A percentile compares a stretch with the other conserved stretches of the same genome.
phyloP scores from a whole-genome alignment of 2,329 filamentous ascomycete genomes.

The Phoma herbarum region DNA sequence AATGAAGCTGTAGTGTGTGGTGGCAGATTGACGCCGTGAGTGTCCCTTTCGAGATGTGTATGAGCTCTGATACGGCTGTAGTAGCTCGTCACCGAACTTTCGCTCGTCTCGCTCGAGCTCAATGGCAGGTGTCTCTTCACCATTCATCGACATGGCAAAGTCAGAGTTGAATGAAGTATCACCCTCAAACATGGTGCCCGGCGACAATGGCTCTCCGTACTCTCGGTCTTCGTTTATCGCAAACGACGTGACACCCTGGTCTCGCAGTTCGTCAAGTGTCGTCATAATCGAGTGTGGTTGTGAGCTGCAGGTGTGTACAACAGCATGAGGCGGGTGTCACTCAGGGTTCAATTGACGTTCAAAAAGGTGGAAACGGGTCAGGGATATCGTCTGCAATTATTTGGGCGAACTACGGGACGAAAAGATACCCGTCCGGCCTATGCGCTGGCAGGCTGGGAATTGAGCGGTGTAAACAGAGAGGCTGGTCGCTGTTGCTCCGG shows the following conservation, averaged over 20 bases:
- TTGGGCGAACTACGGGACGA: conserved; percentile 23
- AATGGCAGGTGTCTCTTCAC: conserved; percentile 44
- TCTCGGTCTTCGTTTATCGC: conserved; percentile 48
- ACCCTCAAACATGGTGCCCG: conserved; percentile 44
- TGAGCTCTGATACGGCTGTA: conserved; percentile 43
- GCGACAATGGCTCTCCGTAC: conserved; percentile 41
- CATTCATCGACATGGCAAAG: conserved; percentile 35
- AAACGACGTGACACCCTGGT: conserved; percentile 44
- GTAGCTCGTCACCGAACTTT: conserved; percentile 31
- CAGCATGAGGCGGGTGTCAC: conserved; percentile 20
- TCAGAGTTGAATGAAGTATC: conserved; percentile 48
- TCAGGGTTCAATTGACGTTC: conserved; percentile 29
- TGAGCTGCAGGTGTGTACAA: conserved; percentile 22
- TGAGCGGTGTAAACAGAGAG: conserved; percentile 2
- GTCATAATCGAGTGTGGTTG: conserved; percentile 39
- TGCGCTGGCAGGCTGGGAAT: conserved; percentile 35
- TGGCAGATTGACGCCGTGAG: conserved; percentile 40
- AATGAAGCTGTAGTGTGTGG: conserved; percentile 46
- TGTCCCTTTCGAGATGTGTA: conserved; percentile 42
- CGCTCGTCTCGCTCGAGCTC: conserved; percentile 41
- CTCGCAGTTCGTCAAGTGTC: conserved; percentile 43
- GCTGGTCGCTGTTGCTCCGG: conserved; percentile 2
- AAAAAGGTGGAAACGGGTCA: conserved; percentile 20
- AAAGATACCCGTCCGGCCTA: conserved; percentile 15
- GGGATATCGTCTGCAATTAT: conserved; percentile 18